Evolutionary conservation across 1,284 basidiomycete genomes (phyloP), one percentile per base, ranked within the genome.

Genomic region (Malassezia yamatoensis): DNA sequence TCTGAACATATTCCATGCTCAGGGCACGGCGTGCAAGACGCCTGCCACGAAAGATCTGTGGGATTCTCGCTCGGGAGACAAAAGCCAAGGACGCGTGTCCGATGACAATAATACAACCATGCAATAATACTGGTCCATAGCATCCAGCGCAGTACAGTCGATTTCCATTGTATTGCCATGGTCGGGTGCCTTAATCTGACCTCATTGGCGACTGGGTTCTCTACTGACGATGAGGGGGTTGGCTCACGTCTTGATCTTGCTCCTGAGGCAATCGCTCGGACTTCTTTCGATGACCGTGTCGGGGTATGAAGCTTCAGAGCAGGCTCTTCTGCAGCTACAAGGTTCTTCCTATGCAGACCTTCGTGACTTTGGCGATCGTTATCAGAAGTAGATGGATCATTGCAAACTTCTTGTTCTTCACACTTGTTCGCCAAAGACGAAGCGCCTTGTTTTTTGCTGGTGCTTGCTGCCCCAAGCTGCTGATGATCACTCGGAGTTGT

Each of bases 21-120:
- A 1, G 71, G 70, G 32, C 71, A 74, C 0, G 60, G 65, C 10
- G 67, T 61, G 54, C 71, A 74, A 13, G 7, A 12, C 1, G 51
- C 51, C 34, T 18, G 18, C 5, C 16, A 18, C 9, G 57, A 59
- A 5, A 52, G 61, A 40, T 66, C 63, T 29, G 24, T 29, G 7
- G 24, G 24, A 29, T 29, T 3, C 7, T 29, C 24, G 24, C 24
- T 29, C 24, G 24, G 24, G 7, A 29, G 24, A 53, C 71, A 74
- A 50, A 61, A 74, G 34, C 71, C 71, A 2, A 69, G 49, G 4
- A 51, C 51, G 5, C 54, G 56, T 11, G 61, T 65, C n/a, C 66
- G 65, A 20, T 54, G 52, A 18, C 65, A 64, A 49, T 66, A 70
- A 62, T 66, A 72, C 1, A 70, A 8, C 50, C 47, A 58, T n/a